Evolutionary conservation across 192 early-diverging fungal species (phyloP).

Genomic region (Anaeromyces robustus): DNA sequence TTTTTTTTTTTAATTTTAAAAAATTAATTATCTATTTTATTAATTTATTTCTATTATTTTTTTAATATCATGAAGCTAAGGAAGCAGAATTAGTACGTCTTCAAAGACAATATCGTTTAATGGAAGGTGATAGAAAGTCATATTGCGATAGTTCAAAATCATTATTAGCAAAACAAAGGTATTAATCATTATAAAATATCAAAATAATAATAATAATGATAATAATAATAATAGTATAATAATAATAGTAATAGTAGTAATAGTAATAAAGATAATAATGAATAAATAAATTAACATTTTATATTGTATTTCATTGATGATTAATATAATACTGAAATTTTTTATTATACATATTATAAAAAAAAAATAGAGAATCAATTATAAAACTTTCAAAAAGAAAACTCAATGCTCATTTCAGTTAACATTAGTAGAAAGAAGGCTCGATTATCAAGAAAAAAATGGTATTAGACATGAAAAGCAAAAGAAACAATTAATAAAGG

Average conservation of each 20-base stretch:
- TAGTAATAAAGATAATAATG: no score
- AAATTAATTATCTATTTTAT: no score
- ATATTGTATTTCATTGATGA: no score
- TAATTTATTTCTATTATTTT: no score
- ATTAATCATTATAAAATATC: not conserved
- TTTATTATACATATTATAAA: no score
- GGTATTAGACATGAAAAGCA: not conserved
- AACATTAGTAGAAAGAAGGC: not conserved
- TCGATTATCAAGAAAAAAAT: not conserved
- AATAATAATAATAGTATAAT: no score
- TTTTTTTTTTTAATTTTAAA: no score
- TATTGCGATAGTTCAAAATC: not conserved
- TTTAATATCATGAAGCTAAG: not conserved
- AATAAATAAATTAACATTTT: no score
- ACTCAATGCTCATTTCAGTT: not conserved
- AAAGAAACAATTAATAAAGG: not conserved
- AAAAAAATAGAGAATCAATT: not conserved
- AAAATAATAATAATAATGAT: no score
- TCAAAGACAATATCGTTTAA: slow-evolving; percentile 3
- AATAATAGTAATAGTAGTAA: no score
- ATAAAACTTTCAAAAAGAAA: not conserved
- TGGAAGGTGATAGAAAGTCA: slow-evolving; percentile 2
- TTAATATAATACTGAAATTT: no score
- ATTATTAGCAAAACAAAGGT: slow-evolving; percentile 3
- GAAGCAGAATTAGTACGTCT: not conserved